Base-by-base conservation (phyloP, 2,329 filamentous ascomycete genomes). In the Beauveria rudraprayagi region DNA sequence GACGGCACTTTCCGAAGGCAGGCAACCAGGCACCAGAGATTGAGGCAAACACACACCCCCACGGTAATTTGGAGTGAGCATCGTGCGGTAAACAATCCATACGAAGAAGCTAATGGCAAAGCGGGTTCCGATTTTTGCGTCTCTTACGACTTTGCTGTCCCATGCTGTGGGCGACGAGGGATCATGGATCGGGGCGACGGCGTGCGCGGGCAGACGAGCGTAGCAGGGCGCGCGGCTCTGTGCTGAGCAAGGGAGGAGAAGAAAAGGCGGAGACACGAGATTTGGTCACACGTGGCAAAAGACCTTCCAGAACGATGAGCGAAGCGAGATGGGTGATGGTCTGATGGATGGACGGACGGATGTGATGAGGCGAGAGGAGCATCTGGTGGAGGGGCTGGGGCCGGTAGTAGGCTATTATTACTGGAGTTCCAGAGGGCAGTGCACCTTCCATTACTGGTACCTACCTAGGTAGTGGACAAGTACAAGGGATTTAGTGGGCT, bases 251-350 rank as follows among this genome's bases (percentile, higher is more conserved):
- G 8, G 14, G 19, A 26, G 24, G 19, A 41, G 24, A 28, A 19
- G 19, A 19, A 43, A 43, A 44, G 43, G 54, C 54, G 54, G 54
- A 47, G 41, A 56, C 43, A 26, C 11, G 28, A 48, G 54, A 56
- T 48, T 56, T 16, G n/a, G 54, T 34, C 40, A 40, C 54, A 56
- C 54, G 54, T 56, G 54, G 54, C 54, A 56, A 28, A n/a, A 19
- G 43, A 24, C 11, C 54, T 56, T 56, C 54, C 54, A 56, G 54
- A 56, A 56, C 53, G 53, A 55, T 55, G 53, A 41, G 14, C 17
- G 52, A 55, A 55, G 52, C 52, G 52, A 55, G 40, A 55, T 55
- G 40, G 44, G 17, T 17, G 50, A 40, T 40, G 50, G 24, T 22
- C 22, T 51, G 48, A 11, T 34, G 17, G 26, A 14, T 24, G 19